Conservation (phyloP, 345 rosid species). For the Reutealis trisperma region DNA sequence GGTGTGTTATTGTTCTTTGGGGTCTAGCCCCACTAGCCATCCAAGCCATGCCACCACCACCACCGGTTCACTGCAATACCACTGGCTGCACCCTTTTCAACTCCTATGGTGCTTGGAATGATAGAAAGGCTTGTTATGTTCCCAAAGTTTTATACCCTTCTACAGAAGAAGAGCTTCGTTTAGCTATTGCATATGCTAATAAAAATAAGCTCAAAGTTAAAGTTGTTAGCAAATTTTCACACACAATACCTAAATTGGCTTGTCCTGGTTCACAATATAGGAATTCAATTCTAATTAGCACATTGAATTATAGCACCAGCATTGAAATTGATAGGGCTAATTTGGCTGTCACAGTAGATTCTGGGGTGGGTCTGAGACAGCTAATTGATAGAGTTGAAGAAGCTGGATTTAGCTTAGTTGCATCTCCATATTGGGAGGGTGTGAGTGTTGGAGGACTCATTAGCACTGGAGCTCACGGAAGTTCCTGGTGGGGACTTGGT, state of each 20-base stretch:
- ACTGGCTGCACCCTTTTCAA: constrained; percentile 60
- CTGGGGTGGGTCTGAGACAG: constrained; percentile 65
- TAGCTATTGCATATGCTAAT: constrained; percentile 60
- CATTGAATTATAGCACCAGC: constrained; percentile 44
- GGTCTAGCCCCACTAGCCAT: constrained; percentile 8
- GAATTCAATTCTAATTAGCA: constrained; percentile 63
- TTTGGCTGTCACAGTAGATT: constrained; percentile 62
- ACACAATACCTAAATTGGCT: constrained; percentile 79
- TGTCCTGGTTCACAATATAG: constrained; percentile 46
- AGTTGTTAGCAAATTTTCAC: constrained; percentile 72
- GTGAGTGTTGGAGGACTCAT: constrained; percentile 83
- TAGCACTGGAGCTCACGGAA: constrained; percentile 91
- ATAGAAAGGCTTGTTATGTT: constrained; percentile 59
- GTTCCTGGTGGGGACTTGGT: constrained; percentile 93
- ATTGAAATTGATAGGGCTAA: constrained; percentile 51
- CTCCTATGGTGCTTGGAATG: constrained; percentile 81
- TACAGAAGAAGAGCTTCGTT: constrained; percentile 66
- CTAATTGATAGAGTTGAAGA: constrained; percentile 68
- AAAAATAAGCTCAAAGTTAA: constrained; percentile 58
- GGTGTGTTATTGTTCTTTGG: constrained; percentile 7
- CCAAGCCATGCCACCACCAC: constrained; percentile 54
- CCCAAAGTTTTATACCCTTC: constrained; percentile 53
- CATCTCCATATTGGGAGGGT: constrained; percentile 95
- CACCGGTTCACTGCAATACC: constrained; percentile 55
- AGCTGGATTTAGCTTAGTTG: constrained; percentile 62